Evolutionary conservation across 2,329 filamentous ascomycete species (phyloP).

Genomic region (Apiospora kogelbergensis): DNA sequence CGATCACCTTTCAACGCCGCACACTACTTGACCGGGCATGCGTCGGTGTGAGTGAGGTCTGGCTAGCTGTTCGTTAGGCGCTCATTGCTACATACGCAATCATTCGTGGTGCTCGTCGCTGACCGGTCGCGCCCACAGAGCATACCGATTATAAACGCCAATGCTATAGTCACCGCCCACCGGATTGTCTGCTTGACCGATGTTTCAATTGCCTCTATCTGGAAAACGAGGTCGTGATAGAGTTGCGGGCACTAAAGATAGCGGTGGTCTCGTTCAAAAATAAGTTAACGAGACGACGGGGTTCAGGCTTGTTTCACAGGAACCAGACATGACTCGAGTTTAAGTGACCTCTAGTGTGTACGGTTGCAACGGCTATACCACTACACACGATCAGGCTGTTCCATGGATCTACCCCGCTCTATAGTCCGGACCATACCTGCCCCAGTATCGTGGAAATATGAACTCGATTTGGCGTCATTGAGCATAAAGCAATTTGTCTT

Average conservation of each 20-base stretch:
- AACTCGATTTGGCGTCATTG: not conserved
- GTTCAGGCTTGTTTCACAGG: not conserved
- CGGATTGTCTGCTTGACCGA: not conserved
- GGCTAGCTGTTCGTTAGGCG: not conserved
- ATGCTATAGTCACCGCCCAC: not conserved
- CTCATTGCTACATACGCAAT: not conserved
- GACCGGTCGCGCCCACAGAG: not conserved
- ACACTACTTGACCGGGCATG: not conserved
- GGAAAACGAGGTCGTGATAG: not conserved
- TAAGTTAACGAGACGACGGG: not conserved
- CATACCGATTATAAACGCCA: not conserved
- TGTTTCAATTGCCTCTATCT: not conserved
- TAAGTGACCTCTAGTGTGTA: not conserved
- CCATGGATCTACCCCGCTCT: not conserved
- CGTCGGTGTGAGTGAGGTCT: not conserved
- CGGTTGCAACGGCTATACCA: not conserved
- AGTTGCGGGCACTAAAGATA: constrained; percentile 4
- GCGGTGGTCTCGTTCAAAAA: not conserved
- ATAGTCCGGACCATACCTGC: not conserved
- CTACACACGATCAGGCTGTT: not conserved
- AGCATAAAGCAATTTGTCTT: not conserved
- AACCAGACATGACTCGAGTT: constrained; percentile 6
- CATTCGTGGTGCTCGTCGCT: not conserved
- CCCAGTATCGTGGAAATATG: not conserved
- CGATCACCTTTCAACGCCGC: not conserved